These are phyloP conservation scores for Xerocomus brunneocitrinus DNA, from an alignment of 768 basidiomycete genomes.

Conservation along the genomic window DNA sequence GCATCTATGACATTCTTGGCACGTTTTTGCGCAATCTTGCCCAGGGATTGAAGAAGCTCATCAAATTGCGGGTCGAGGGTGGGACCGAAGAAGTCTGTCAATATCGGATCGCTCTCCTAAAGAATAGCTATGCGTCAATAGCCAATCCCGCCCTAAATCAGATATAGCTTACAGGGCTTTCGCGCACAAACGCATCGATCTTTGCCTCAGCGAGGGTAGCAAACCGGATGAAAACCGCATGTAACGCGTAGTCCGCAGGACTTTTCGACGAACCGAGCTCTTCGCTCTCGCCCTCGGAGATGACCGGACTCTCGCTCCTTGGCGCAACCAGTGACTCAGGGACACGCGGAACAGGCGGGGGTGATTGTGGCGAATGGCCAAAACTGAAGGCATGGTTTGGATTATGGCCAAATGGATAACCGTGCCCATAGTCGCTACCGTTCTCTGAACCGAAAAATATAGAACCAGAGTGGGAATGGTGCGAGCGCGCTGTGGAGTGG, in stretches of 20 bases:
- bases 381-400: slow-evolving; percentile 22
- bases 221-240: slow-evolving; percentile 85
- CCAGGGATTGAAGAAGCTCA: slow-evolving; percentile 77
- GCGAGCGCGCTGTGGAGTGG: slow-evolving; percentile 62
- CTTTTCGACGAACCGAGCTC: slow-evolving; percentile 64
- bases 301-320: slow-evolving; percentile 47
- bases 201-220: slow-evolving; percentile 75
- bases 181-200: slow-evolving; percentile 68
- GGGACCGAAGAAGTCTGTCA: slow-evolving; percentile 65
- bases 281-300: slow-evolving; percentile 64
- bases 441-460: slow-evolving; percentile 65
- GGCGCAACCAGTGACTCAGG: slow-evolving; percentile 54
- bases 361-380: slow-evolving; percentile 43
- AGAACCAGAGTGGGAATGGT: slow-evolving; percentile 75
- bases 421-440: slow-evolving; percentile 63
- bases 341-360: slow-evolving; percentile 76
- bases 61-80: slow-evolving; percentile 78
- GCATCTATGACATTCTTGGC: slow-evolving; percentile 82
- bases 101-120: slow-evolving; percentile 66
- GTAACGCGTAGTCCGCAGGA: slow-evolving; percentile 84
- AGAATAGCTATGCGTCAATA: slow-evolving; percentile 3
- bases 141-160: background rate
- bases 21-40: slow-evolving; percentile 80
- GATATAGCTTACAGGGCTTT: slow-evolving; percentile 53
- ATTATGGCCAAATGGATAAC: slow-evolving; percentile 31